Base-by-base conservation (phyloP, 441 rosid genomes). In the Manihot esculenta region DNA sequence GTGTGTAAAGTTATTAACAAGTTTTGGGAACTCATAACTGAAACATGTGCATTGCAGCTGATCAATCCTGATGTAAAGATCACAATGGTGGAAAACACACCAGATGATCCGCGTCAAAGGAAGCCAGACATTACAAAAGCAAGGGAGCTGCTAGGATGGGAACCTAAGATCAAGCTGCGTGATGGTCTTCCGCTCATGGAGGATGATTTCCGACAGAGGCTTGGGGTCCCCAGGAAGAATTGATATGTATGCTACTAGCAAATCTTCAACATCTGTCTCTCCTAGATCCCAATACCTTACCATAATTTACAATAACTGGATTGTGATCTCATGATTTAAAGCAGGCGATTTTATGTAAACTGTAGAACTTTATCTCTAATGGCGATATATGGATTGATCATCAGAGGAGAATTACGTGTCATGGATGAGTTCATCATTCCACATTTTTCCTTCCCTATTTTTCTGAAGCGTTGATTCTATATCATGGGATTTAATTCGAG, bases 121-220 rank as follows among this genome's bases (percentile, higher is more conserved):
- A 92, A 91, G 77, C 98, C 96, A 0, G 96, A 89, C 79, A 91
- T 95, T 73, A 75, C 86, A 53, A 91, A 93, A 75, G 98, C 99
- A 14, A 95, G 83, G 79, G 87, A 89, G 69, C 66, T 89, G 80
- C 83, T 92, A 42, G 91, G 96, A 53, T 95, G 99, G 99, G 96
- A 95, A 75, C 98, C 98, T 3, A 92, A 87, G 75, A 83, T 92
- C 62, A 91, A 88, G 87, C 78, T 95, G 68, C 83, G 88, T 4
- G 97, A 92, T 21, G 98, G 98, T 0, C 96, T 94, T 73, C 97
- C 96, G 9, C 90, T 92, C 5, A 95, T 95, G 98, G 99, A 92
- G 84, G 87, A 84, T 44, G 98, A 95, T 80, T 95, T 94, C 78
- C 80, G 99, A 21, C 68, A 70, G 69, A 89, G 99, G 84, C 95